Percentiles rank a stretch among this genome's conserved stretches.
Conservation (phyloP, 257 asterid species). For the Coffea canephora region DNA sequence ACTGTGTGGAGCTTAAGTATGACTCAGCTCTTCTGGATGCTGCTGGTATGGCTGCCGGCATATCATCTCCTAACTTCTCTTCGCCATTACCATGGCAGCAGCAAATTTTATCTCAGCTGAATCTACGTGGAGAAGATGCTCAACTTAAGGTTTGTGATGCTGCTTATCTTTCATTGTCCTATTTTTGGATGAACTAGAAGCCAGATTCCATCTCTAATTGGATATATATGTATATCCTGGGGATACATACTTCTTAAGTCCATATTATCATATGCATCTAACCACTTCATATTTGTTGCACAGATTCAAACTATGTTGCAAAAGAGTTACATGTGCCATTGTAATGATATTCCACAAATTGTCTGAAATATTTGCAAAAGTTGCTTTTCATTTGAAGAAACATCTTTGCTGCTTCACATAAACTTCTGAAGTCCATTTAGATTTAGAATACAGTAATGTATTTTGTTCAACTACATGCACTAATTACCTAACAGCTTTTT, state of each 20-base stretch:
- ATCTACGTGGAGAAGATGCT: constrained; percentile 56
- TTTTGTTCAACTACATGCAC: neutral
- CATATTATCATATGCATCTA: neutral
- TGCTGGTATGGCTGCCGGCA: constrained; percentile 86
- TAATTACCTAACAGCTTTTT: no score
- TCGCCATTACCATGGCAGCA: constrained; percentile 87
- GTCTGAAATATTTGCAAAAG: neutral
- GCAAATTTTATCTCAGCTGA: constrained; percentile 48
- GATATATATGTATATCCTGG: neutral
- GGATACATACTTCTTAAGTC: neutral
- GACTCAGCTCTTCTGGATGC: constrained; percentile 88
- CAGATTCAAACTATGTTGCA: neutral
- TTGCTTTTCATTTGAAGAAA: neutral
- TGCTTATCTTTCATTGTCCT: neutral
- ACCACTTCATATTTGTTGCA: neutral
- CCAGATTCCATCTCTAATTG: neutral
- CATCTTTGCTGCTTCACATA: neutral
- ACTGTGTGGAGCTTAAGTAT: constrained; percentile 81
- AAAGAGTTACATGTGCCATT: neutral
- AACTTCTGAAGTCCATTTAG: neutral
- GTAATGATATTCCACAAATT: neutral
- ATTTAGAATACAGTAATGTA: neutral
- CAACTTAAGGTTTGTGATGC: constrained; percentile 64
- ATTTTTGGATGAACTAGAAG: neutral
- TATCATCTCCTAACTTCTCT: constrained; percentile 64